These are phyloP conservation scores for Articulospora tetracladia DNA, from an alignment of 495 filamentous ascomycete genomes.

Conservation along the genomic window DNA sequence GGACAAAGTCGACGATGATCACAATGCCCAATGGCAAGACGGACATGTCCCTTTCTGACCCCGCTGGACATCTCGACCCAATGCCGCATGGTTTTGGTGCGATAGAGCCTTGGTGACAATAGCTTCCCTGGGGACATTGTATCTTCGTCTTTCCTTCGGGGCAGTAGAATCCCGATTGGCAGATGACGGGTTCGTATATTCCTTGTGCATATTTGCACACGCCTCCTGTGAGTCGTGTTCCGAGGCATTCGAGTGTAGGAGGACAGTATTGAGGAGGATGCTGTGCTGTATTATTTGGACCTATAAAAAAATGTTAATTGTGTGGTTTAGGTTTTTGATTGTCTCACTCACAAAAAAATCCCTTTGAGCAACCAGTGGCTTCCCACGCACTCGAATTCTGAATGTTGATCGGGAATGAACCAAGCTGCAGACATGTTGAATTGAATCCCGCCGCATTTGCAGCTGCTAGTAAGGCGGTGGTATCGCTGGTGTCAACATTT, in stretches of 20 bases:
- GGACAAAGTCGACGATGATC: slow-evolving; percentile 35
- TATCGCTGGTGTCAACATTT: background rate
- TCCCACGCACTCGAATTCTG: background rate
- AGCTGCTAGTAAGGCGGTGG: background rate
- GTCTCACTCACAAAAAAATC: slow-evolving; percentile 17
- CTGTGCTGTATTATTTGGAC: slow-evolving; percentile 40
- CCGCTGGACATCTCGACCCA: slow-evolving; percentile 37
- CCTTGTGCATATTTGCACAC: slow-evolving; percentile 28
- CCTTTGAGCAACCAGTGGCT: slow-evolving; percentile 1
- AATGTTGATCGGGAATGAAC: background rate
- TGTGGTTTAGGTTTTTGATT: background rate
- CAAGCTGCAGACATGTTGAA: background rate
- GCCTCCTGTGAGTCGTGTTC: slow-evolving; percentile 30
- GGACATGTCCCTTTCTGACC: slow-evolving; percentile 30
- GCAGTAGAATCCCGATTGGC: slow-evolving; percentile 40
- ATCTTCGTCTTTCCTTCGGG: slow-evolving; percentile 31
- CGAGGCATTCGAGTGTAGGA: slow-evolving; percentile 34
- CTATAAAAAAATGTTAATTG: slow-evolving; percentile 27
- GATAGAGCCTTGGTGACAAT: slow-evolving; percentile 39
- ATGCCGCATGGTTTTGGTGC: slow-evolving; percentile 37
- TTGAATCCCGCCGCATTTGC: background rate
- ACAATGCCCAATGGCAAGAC: slow-evolving; percentile 39
- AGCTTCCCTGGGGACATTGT: slow-evolving; percentile 38
- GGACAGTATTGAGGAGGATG: slow-evolving; percentile 43
- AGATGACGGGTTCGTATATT: slow-evolving; percentile 40